Base-by-base conservation (phyloP, 805 yeast genomes). In the Candida silvicultrix region DNA sequence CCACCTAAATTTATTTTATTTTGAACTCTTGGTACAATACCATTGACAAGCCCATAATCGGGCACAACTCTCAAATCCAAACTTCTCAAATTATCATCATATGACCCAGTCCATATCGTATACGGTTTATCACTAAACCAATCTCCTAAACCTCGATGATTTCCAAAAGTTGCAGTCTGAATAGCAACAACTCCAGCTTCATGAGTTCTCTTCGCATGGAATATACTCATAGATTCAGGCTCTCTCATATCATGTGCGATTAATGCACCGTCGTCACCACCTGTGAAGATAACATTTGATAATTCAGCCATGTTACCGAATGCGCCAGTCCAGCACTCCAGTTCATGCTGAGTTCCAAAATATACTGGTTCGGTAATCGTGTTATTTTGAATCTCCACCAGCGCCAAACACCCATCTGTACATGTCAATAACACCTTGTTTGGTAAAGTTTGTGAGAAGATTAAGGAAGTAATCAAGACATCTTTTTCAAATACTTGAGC, bases 111-210 rank as follows among this genome's bases (percentile, higher is more conserved):
- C 82, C 87, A 81, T 19, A 88, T 49, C 5, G 68, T 68, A 53
- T 73, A 69, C 2, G 80, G 77, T 32, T 68, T 66, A 12, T 52
- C 49, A 0, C 49, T 41, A 47, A 66, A 66, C 84, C 85, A 81
- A 10, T 56, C 55, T 1, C 65, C 55, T 5, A 52, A 43, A 1
- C 63, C 59, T n/a, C 61, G 52, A 8, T 51, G 51, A 44, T 50
- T 69, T 45, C 67, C 68, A 2, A 74, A 66, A 1, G 75, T 66
- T 20, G 77, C 65, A 0, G 83, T 71, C 40, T 90, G 75, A 16
- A 94, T 83, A 2, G 95, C 81, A 3, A 89, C 92, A 1, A 92
- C 88, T 1, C 99, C 99, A 0, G 98, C 97, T 37, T 80, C 85
- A 61, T 92, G 98, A 20, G 86, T 72, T 46, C 87, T 74, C 32